Evolutionary conservation across 345 rosid species (phyloP), one percentile per base, ranked within the genome.

Genomic region (Pelargonium nanum): DNA sequence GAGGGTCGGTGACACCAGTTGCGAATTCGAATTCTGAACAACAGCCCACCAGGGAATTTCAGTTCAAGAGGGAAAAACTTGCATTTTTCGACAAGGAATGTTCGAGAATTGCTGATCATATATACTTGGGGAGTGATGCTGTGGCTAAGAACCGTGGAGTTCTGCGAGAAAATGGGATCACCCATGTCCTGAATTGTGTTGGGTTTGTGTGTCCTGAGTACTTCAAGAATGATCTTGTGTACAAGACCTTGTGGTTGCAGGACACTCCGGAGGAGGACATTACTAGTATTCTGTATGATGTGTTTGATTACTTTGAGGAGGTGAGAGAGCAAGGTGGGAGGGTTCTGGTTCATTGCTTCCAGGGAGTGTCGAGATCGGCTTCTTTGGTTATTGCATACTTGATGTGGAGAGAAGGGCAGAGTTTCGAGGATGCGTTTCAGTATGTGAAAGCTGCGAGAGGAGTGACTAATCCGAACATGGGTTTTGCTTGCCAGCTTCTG

Each of bases 281-380:
- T 22, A 85, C 91, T 0, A 85, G 91, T 63, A 77, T 85, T 68
- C 77, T 85, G 16, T 83, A 85, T 60, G 88, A 85, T 60, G 91
- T 85, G 64, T 85, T 85, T 61, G 88, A 85, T 79, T 85, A 85
- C 75, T 85, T 85, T 60, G 91, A 85, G 70, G 91, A 85, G 63
- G 88, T 85, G 26, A 60, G 86, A 24, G 91, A 83, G 40, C 86
- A 85, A 60, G 83, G 80, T 53, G 85, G 88, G 60, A 68, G 80
- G 65, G 91, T 85, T 22, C 65, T 85, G 34, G 91, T 85, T 34
- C 91, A 85, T 63, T 85, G 91, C 68, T 85, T 73, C 65, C 91
- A 85, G 65, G 88, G 91, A 3, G 85, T 85, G 7, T 85, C 88
- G 0, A 71, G 88, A 45, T 85, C 91, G 1, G 74, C 83, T 23